Evolutionary conservation across 2,329 filamentous ascomycete genomes (phyloP).

Genomic region (Albophoma yamanashiensis): DNA sequence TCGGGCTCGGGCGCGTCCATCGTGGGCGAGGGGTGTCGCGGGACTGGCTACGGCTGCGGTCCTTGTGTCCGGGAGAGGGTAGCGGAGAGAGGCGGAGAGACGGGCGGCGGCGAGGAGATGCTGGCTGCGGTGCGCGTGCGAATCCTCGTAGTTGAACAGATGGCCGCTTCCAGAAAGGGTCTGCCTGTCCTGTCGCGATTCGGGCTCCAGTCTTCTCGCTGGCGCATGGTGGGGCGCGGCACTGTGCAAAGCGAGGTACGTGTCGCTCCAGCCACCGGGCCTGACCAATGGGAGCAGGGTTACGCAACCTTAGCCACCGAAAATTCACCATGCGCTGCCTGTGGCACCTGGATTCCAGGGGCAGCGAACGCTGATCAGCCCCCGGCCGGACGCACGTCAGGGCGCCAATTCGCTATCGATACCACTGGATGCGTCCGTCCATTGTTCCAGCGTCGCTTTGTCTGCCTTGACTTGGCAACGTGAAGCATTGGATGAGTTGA

Average conservation of each 20-base stretch:
- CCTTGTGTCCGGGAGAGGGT: neutral
- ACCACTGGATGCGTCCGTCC: too few species aligned
- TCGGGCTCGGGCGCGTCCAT: constrained; percentile 89
- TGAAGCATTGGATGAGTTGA: too few species aligned
- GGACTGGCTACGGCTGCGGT: neutral
- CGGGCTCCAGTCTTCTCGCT: neutral
- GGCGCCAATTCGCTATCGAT: too few species aligned
- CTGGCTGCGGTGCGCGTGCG: neutral
- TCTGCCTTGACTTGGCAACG: too few species aligned
- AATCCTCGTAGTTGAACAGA: neutral
- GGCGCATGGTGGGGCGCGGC: neutral
- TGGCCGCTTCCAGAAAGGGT: neutral
- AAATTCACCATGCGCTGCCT: neutral
- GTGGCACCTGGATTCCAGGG: neutral
- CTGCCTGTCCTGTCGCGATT: neutral
- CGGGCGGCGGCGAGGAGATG: neutral
- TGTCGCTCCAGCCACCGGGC: neutral
- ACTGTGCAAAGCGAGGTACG: neutral
- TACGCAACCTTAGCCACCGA: neutral
- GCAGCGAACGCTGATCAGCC: neutral
- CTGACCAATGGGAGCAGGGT: neutral
- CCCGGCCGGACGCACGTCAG: neutral
- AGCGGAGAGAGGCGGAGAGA: neutral
- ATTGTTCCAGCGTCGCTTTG: too few species aligned
- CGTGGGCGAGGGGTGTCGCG: constrained; percentile 6